Percentiles rank a stretch among this genome's conserved stretches.
Conservation (phyloP, 108 stramenopile genomes). For the Nannochloropsis gaditana region DNA sequence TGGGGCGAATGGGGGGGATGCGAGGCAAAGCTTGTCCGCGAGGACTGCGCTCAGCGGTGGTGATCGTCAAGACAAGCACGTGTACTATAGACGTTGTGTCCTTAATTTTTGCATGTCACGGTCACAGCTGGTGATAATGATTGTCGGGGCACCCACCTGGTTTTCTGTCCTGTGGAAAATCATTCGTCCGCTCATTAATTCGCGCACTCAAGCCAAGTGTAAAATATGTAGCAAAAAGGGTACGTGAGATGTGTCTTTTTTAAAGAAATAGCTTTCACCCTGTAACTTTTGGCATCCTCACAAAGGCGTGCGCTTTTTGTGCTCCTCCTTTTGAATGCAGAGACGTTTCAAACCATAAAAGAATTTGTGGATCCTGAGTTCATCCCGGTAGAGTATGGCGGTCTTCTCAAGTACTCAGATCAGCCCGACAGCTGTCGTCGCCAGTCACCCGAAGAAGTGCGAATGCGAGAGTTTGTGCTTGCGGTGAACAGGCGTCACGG, state of each 20-base stretch:
- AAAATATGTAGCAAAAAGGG: not conserved
- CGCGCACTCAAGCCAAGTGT: constrained; percentile 47
- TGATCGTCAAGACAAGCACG: not conserved
- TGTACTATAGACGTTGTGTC: not conserved
- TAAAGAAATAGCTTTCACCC: not conserved
- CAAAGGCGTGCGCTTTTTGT: not conserved
- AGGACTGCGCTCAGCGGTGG: not conserved
- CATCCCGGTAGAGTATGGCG: not conserved
- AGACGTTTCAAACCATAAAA: constrained; percentile 5
- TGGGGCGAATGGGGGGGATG: not conserved
- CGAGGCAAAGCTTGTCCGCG: not conserved
- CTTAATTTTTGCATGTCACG: not conserved
- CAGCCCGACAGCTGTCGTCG: constrained; percentile 19
- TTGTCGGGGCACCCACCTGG: constrained; percentile 44
- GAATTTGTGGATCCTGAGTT: constrained; percentile 12
- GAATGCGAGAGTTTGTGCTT: constrained; percentile 15
- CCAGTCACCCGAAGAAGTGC: not conserved
- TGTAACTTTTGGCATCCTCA: not conserved
- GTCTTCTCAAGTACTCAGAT: not conserved
- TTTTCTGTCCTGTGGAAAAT: constrained; percentile 39
- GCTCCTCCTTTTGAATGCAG: not conserved
- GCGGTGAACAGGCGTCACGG: not conserved
- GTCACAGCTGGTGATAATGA: constrained; percentile 19
- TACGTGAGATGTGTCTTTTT: not conserved
- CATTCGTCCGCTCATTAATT: constrained; percentile 40